A percentile compares a stretch with the other conserved stretches of the same genome.
Conservation (phyloP, 495 filamentous ascomycete genomes). For the Mytilinidion resinicola region DNA sequence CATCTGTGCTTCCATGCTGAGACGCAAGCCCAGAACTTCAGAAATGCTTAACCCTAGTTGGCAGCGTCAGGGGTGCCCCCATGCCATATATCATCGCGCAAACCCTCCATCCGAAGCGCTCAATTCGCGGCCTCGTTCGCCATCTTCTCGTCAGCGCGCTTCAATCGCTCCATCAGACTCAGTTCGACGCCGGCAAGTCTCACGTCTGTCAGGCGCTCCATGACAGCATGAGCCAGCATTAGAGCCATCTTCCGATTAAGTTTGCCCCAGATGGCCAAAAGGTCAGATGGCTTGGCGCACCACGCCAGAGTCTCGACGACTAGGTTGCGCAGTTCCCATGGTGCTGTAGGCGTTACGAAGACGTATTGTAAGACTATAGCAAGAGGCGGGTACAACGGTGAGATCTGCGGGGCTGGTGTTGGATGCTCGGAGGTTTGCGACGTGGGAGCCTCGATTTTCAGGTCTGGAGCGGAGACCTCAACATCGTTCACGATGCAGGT, state of each 20-base stretch:
- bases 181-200: background rate
- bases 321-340: background rate
- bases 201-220: background rate
- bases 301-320: constrained; percentile 8
- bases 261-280: background rate
- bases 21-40: too few species aligned
- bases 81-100: too few species aligned
- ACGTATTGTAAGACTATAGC: constrained; percentile 10
- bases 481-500: background rate
- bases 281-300: background rate
- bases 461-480: too few species aligned
- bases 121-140: too few species aligned
- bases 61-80: too few species aligned
- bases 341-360: background rate
- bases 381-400: background rate
- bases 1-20: too few species aligned
- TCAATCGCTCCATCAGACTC: background rate
- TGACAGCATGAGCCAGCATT: background rate
- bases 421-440: background rate
- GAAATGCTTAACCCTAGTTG: too few species aligned
- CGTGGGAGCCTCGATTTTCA: too few species aligned
- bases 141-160: background rate
- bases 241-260: background rate
- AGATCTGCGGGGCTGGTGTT: background rate
- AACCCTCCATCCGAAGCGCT: too few species aligned